These are phyloP conservation scores for Ramularia endophylla DNA, from an alignment of 2,329 filamentous ascomycete species.

Conservation along the genomic window DNA sequence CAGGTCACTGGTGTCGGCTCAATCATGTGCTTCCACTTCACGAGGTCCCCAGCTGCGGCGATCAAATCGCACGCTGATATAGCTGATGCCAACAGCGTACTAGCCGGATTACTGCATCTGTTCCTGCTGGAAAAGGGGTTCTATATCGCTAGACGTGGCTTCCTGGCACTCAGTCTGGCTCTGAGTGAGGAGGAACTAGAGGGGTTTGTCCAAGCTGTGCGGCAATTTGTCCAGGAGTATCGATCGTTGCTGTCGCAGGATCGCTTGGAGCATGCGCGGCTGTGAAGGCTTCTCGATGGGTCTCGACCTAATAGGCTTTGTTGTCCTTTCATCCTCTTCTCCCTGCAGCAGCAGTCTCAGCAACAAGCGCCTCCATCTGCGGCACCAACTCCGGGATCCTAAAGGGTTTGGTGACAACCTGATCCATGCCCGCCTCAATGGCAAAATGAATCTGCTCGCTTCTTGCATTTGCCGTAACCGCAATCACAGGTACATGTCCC, in stretches of 20 bases:
- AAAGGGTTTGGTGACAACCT: constrained; percentile 33
- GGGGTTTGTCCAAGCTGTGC: constrained; percentile 24
- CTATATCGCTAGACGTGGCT: constrained; percentile 33
- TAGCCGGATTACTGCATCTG: constrained; percentile 33
- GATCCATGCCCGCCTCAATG: constrained; percentile 30
- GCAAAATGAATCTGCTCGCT: constrained; percentile 28
- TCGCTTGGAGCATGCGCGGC: no score
- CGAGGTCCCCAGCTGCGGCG: constrained; percentile 22
- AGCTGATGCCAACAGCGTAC: constrained; percentile 21
- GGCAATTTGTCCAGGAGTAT: no score
- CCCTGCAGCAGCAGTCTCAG: constrained; percentile 15
- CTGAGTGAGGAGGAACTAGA: constrained; percentile 30
- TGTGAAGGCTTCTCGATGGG: no score
- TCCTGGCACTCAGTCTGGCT: constrained; percentile 32
- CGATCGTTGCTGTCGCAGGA: no score
- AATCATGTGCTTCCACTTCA: constrained; percentile 34
- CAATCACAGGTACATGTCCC: constrained; percentile 27
- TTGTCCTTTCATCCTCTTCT: background rate
- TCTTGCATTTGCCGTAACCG: constrained; percentile 31
- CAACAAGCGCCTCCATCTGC: constrained; percentile 27
- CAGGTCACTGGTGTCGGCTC: constrained; percentile 34
- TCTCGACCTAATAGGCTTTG: no score
- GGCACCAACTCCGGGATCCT: constrained; percentile 31
- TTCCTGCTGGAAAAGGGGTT: constrained; percentile 34
- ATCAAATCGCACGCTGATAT: constrained; percentile 19